Evolutionary conservation across 2,329 filamentous ascomycete genomes (phyloP), one percentile per base, ranked within the genome.

Genomic region (Verticillium albo-atrum): DNA sequence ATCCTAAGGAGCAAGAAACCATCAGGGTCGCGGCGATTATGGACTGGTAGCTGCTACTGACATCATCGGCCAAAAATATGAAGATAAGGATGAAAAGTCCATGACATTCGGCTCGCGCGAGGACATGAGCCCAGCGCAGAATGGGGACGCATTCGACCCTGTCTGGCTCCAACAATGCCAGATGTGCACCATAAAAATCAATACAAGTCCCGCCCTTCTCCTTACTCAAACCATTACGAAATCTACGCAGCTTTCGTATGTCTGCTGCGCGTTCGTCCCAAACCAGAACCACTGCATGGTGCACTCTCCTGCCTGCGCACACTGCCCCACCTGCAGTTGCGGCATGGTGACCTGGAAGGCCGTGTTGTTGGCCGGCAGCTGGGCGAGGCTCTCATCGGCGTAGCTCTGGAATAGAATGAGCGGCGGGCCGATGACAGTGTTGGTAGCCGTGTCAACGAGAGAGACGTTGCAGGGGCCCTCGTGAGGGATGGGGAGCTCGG

Each of bases 371-470:
- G 72, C 66, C 10, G 72, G 70, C 34, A 78, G 62, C 30, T 65
- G 66, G 14, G 69, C 54, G 60, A 73, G 67, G 15, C 55, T 67
- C 66, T 79, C 76, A 60, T 81, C 74, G 28, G 83, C 85, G 66
- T 87, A 88, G 64, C 73, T 74, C 64, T 78, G 75, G 71, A 82
- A 88, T 63, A 74, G 76, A 61, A 81, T 83, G 63, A 88, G 74
- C 15, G 80, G 78, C 54, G 71, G 61, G 34, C 82, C 83, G 27
- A 88, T 75, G 61, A 84, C 70, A 27, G 69, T 74, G 73, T 85
- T 81, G 64, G 77, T 78, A 37, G 75, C 72, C 12, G 79, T 81
- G 66, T 82, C 76, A 64, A 88, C 78, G 55, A 88, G 77, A 20
- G 80, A 84, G 42, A 88, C 82, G 69, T 87, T 87, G 68, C 72